Evolutionary conservation across 1,139 yeast genomes (phyloP), one percentile per base, ranked within the genome.

Genomic region (Hyphopichia buzzinii): DNA sequence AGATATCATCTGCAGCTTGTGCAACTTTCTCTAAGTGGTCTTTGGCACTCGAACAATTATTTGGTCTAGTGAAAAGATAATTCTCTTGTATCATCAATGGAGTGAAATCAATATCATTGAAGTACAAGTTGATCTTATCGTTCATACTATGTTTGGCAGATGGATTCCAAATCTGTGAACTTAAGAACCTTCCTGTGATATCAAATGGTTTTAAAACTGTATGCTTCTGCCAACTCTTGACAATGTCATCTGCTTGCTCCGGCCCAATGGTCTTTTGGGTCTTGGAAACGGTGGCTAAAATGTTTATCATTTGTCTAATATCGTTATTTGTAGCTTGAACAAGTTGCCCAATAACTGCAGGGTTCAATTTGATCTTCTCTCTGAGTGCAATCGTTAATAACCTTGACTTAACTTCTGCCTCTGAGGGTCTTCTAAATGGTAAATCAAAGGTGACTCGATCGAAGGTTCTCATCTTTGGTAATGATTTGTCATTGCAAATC

Each of bases 51-150:
- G 57, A 59, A 2, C 57, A 52, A n/a, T 57, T 48, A 26, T 74
- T 62, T 2, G 95, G 94, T 28, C 64, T 64, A 0, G 95, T 81
- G 34, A 64, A 65, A 34, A 88, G 59, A 55, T 94, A 94, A 60
- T 94, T 94, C 57, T 94, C 98, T 55, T 92, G 97, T 34, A 94
- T 77, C 97, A 94, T 92, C 43, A 92, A 70, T 3, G 98, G 98
- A 1, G 95, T 81, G 56, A 94, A 83, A 55, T 90, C 97, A 59
- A 88, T 88, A 59, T 94, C 98, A 59, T 89, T 90, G 65, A 94
- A 94, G 57, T 90, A 94, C 39, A 88, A 71, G 52, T 85, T 92
- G 51, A 92, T 83, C 55, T 89, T 87, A 46, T 89, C 96, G 57
- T 84, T 85, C 44, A 92, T 60, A 5, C 81, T 69, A 45, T 78